Evolutionary conservation across 192 early-diverging fungal genomes (phyloP).

Genomic region (Umbelopsis sp.): DNA sequence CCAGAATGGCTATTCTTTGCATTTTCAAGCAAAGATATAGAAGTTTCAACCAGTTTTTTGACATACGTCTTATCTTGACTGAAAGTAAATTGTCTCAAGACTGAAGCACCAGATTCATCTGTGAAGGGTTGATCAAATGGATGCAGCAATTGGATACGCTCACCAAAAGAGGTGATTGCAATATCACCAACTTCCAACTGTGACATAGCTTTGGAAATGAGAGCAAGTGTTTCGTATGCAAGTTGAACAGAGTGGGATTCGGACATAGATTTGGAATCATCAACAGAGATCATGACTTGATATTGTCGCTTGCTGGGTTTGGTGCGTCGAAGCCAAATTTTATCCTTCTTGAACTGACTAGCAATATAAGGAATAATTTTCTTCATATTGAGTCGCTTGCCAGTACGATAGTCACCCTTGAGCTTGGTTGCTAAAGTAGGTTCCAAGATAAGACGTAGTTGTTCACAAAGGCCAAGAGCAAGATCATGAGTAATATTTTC

Average conservation of each 20-base stretch:
- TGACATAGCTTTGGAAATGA: conserved; percentile 89
- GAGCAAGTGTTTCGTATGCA: conserved; percentile 90
- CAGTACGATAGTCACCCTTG: conserved; percentile 96
- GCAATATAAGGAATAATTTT: conserved; percentile 99
- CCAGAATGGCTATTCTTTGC: conserved; percentile 55
- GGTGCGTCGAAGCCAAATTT: conserved; percentile 98
- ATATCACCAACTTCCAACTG: conserved; percentile 97
- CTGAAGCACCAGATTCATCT: conserved; percentile 85
- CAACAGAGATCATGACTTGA: conserved; percentile 97
- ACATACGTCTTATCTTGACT: conserved; percentile 88
- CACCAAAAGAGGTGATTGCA: conserved; percentile 89
- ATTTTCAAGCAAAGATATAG: conserved; percentile 77
- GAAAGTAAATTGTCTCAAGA: conserved; percentile 92
- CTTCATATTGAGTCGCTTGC: conserved; percentile 99
- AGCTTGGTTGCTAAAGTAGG: conserved; percentile 96
- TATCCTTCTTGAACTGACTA: conserved; percentile 98
- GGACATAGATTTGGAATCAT: conserved; percentile 98
- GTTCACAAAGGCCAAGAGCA: conserved; percentile 90
- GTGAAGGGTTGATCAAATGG: conserved; percentile 94
- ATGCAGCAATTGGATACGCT: conserved; percentile 84
- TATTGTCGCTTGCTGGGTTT: conserved; percentile 97
- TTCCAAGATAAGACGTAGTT: conserved; percentile 93
- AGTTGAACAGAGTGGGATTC: conserved; percentile 87
- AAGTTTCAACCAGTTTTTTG: conserved; percentile 82
- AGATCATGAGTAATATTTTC: conserved; percentile 88